phyloP scores from a whole-genome alignment of 495 filamentous ascomycete species.

The Hapsidospora chrysogenum region DNA sequence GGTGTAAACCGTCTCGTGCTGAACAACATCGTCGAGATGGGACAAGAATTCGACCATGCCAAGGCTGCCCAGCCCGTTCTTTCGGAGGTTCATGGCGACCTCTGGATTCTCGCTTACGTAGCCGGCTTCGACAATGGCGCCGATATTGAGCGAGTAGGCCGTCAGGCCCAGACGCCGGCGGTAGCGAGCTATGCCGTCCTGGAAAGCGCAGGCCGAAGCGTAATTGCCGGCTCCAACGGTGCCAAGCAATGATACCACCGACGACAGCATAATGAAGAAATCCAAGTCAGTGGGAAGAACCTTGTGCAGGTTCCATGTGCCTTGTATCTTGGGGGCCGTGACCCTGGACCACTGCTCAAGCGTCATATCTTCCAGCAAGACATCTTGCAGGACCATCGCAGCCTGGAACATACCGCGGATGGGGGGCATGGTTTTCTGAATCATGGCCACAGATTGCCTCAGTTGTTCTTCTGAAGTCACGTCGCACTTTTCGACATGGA shows the following conservation, averaged over 20 bases:
- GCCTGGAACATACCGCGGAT: slow-evolving; percentile 31
- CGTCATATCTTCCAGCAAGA: slow-evolving; percentile 26
- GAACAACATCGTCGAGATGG: slow-evolving; percentile 15
- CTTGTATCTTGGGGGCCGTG: slow-evolving; percentile 25
- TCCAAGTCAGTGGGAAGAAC: slow-evolving; percentile 24
- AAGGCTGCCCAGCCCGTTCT: slow-evolving; percentile 6
- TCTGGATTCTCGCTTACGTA: slow-evolving; percentile 12
- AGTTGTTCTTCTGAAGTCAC: slow-evolving; percentile 22
- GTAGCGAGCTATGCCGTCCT: slow-evolving; percentile 29
- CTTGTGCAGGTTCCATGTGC: slow-evolving; percentile 29
- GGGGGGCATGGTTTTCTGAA: slow-evolving; percentile 22
- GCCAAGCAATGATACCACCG: slow-evolving; percentile 33
- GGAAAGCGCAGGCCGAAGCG: slow-evolving; percentile 38
- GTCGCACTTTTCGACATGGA: slow-evolving; percentile 21
- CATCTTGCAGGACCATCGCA: slow-evolving; percentile 37
- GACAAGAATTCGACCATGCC: slow-evolving; percentile 17
- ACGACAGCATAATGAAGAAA: slow-evolving; percentile 43
- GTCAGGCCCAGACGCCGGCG: slow-evolving; percentile 16
- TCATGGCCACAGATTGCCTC: slow-evolving; percentile 17
- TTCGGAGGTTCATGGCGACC: slow-evolving; percentile 10
- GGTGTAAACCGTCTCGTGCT: slow-evolving; percentile 6
- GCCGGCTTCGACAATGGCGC: slow-evolving; percentile 21
- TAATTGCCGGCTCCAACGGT: slow-evolving; percentile 38
- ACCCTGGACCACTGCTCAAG: slow-evolving; percentile 16
- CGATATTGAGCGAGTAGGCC: slow-evolving; percentile 28